Evolutionary conservation across 257 asterid genomes (phyloP).

Genomic region (Misopates orontium): DNA sequence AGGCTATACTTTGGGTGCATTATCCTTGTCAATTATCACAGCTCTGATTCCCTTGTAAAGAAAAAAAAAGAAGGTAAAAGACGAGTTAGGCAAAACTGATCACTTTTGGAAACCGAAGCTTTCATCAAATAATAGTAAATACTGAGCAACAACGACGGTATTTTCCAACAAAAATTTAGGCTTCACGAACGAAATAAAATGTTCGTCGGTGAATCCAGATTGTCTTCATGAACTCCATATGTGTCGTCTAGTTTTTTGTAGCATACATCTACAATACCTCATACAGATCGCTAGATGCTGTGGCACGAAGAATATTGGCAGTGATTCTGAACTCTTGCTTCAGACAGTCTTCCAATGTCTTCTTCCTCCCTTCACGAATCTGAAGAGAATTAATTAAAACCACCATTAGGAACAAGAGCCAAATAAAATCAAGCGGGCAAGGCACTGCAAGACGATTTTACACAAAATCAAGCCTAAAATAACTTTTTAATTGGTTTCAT

Average conservation of each 20-base stretch:
- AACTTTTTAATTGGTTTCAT: background rate
- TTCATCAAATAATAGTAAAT: too few relatives aligned
- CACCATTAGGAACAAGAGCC: background rate
- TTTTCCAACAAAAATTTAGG: too few relatives aligned
- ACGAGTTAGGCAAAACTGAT: background rate
- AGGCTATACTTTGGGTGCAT: conserved; percentile 76
- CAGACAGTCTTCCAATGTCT: conserved; percentile 63
- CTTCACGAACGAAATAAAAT: too few relatives aligned
- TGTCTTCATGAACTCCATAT: too few relatives aligned
- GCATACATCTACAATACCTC: conserved; percentile 50
- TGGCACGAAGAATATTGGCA: conserved; percentile 56
- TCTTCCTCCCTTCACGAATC: conserved; percentile 86
- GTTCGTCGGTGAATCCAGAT: too few relatives aligned
- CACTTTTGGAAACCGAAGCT: background rate
- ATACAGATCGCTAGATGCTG: conserved; percentile 69
- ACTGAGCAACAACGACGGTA: too few relatives aligned
- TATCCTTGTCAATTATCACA: conserved; percentile 79
- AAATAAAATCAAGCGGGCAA: background rate
- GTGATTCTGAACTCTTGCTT: conserved; percentile 83
- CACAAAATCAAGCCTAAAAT: background rate
- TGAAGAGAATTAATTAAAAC: conserved; percentile 22
- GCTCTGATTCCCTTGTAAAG: conserved; percentile 81
- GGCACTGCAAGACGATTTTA: too few relatives aligned
- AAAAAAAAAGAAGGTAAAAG: background rate
- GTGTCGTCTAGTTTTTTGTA: too few relatives aligned